phyloP scores from a whole-genome alignment of 2,329 filamentous ascomycete species.

The Nemania sp. region DNA sequence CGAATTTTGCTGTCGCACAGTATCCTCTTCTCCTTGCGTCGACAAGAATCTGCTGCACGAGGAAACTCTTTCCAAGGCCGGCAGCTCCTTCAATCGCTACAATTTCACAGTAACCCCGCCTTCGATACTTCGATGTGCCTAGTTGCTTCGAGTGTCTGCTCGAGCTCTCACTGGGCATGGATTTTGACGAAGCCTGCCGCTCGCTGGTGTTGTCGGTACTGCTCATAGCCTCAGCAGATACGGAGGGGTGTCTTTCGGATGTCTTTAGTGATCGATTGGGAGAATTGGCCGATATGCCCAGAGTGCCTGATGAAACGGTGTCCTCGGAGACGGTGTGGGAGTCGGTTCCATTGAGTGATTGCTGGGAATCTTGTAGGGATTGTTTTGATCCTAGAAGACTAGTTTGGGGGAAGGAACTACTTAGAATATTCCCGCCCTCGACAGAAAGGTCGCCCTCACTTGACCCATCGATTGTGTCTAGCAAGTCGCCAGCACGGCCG shows the following conservation, averaged over 20 bases:
- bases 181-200: conserved; percentile 47
- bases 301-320: conserved; percentile 53
- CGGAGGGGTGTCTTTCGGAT: conserved; percentile 58
- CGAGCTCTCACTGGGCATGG: conserved; percentile 51
- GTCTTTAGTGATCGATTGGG: conserved; percentile 47
- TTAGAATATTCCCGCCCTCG: conserved; percentile 55
- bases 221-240: conserved; percentile 55
- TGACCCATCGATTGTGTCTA: conserved; percentile 57
- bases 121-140: conserved; percentile 61
- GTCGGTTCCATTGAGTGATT: conserved; percentile 42
- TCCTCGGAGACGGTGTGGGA: conserved; percentile 44
- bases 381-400: conserved; percentile 48
- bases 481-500: conserved; percentile 54
- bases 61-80: conserved; percentile 67
- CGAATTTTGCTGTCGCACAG: conserved; percentile 69
- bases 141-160: conserved; percentile 59
- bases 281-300: conserved; percentile 48
- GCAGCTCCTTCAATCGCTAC: conserved; percentile 64
- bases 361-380: conserved; percentile 46
- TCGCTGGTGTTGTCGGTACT: conserved; percentile 53
- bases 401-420: conserved; percentile 55
- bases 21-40: conserved; percentile 66
- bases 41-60: conserved; percentile 65
- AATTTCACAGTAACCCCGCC: conserved; percentile 67
- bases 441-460: conserved; percentile 64